Evolutionary conservation across 805 yeast genomes (phyloP).

Genomic region (Ascoidea rubescens): DNA sequence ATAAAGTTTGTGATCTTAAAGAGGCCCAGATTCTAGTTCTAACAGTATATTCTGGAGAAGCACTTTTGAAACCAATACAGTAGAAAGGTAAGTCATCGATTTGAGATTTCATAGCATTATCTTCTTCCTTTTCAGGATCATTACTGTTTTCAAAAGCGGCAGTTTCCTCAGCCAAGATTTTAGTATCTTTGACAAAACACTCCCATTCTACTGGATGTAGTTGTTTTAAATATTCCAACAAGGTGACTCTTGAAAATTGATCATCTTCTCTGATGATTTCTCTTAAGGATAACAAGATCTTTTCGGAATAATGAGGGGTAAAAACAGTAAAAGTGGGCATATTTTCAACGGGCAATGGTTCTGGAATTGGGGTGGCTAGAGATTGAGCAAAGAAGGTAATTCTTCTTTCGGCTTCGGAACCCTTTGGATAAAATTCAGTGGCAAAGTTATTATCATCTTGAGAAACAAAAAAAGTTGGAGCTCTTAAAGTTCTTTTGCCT

Average conservation of each 20-base stretch:
- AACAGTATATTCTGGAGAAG: constrained; percentile 46
- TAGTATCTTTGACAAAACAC: constrained; percentile 64
- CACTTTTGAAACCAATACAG: constrained; percentile 57
- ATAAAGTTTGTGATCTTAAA: constrained; percentile 67
- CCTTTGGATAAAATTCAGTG: constrained; percentile 92
- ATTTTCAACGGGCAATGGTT: constrained; percentile 97
- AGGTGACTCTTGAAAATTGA: constrained; percentile 64
- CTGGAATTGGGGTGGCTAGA: constrained; percentile 95
- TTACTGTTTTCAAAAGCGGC: constrained; percentile 18
- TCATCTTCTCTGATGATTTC: constrained; percentile 97
- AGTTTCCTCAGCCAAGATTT: constrained; percentile 42
- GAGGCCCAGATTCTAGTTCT: constrained; percentile 86
- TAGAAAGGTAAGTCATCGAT: constrained; percentile 56
- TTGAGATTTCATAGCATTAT: constrained; percentile 25
- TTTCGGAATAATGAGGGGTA: constrained; percentile 93
- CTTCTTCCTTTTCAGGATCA: constrained; percentile 21
- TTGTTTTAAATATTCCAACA: constrained; percentile 68
- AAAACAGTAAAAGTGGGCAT: constrained; percentile 98
- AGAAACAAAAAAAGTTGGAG: constrained; percentile 96
- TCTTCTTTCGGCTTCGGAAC: constrained; percentile 99
- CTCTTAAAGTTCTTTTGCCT: constrained; percentile 96
- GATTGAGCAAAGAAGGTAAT: constrained; percentile 99
- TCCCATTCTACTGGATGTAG: constrained; percentile 71
- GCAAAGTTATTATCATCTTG: constrained; percentile 91
- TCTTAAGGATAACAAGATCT: constrained; percentile 81